A percentile compares a stretch with the other conserved stretches of the same genome.
Conservation (phyloP, 257 asterid species). For the Cordia subcordata region DNA sequence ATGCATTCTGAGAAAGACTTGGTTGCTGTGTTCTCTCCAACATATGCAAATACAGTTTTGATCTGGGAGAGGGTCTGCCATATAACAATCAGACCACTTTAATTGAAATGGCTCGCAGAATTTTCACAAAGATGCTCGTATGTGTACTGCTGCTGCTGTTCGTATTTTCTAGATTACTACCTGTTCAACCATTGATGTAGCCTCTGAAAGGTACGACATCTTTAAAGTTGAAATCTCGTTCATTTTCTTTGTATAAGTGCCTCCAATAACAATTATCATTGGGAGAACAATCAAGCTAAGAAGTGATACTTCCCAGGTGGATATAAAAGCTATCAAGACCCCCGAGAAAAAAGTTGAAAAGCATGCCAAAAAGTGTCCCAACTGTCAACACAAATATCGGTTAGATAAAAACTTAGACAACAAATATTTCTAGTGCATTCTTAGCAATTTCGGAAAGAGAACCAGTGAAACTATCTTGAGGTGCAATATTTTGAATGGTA, state of each 20-base stretch:
- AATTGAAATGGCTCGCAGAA: background rate
- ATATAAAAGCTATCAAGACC: slow-evolving; percentile 60
- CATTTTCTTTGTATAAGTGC: slow-evolving; percentile 67
- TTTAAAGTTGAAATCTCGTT: slow-evolving; percentile 48
- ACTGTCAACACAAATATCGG: slow-evolving; percentile 34
- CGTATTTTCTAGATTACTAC: slow-evolving; percentile 22
- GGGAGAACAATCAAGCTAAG: slow-evolving; percentile 71
- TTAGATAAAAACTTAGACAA: slow-evolving; percentile 18
- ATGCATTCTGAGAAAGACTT: slow-evolving; percentile 53
- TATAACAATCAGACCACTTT: slow-evolving; percentile 12
- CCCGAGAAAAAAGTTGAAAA: slow-evolving; percentile 69
- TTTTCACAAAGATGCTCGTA: too few relatives aligned
- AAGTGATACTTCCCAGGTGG: slow-evolving; percentile 85
- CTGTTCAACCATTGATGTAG: slow-evolving; percentile 79
- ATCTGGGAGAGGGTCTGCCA: slow-evolving; percentile 74
- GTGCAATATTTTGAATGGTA: background rate
- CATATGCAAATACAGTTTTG: slow-evolving; percentile 78
- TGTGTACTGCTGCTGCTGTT: too few relatives aligned
- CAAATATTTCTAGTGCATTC: background rate
- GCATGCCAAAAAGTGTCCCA: slow-evolving; percentile 80
- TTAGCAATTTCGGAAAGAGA: background rate
- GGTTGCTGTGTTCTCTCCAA: slow-evolving; percentile 65
- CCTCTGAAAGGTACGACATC: slow-evolving; percentile 60
- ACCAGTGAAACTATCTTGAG: background rate
- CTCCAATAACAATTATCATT: slow-evolving; percentile 59